Evolutionary conservation across 2,329 filamentous ascomycete genomes (phyloP), one percentile per base, ranked within the genome.

Genomic region (Ophiostoma sp.): DNA sequence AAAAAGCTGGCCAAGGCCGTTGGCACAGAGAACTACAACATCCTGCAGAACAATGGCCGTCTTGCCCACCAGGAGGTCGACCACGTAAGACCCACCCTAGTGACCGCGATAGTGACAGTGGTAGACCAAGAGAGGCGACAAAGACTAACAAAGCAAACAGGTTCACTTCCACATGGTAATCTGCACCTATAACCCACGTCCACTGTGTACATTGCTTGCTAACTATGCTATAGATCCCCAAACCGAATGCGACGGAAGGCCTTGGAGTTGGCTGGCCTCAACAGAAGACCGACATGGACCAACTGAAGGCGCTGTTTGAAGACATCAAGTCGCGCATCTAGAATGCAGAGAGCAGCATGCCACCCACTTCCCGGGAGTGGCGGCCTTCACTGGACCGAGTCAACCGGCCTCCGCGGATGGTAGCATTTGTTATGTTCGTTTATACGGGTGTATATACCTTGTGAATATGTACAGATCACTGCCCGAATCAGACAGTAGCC

Each of bases 1-100:
- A 98, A 97, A 88, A 95, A 93, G 82, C 89, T 99, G 66, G 94
- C 92, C 68, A 83, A 86, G 25, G 95, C 94, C 36, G 90, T 89
- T 3, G 93, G 93, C 50, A 91, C 92, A 3, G 85, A 86, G 70
- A 88, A 98, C 82, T 99, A 94, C 87, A 99, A 99, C 80, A 88
- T 99, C 68, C 85, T 99, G 74, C 96, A 99, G 85, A 99, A 99
- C 85, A 99, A 99, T 80, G 96, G 96, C 70, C 86, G 89, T 28
- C 89, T 95, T 79, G 96, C 96, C 22, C 96, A 99, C 82, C 96
- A 98, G 84, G 86, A 92, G 76, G 95, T 99, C 75, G 92, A 94
- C 77, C 96, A 99, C 84, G 95, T 96, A 84, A 84, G 90, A 84
- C 69, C 28, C 55, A 55, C 61, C 36, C 25, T 72, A 2, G 31